These are phyloP conservation scores for Calocybe indica DNA, from an alignment of 768 basidiomycete species.

Conservation along the genomic window DNA sequence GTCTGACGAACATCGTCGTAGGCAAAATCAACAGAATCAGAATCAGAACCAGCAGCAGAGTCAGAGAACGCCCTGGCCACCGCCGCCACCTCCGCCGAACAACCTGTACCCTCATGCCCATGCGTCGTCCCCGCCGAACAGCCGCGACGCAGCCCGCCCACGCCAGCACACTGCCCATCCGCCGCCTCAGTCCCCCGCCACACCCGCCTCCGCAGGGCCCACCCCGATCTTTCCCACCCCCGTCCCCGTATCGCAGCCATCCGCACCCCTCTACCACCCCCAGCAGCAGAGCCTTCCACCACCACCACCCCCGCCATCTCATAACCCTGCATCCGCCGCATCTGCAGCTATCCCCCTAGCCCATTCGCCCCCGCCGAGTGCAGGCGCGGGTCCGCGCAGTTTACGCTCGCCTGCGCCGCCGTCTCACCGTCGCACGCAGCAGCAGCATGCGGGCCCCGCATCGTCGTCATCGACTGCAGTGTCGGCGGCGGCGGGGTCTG, in stretches of 20 bases:
- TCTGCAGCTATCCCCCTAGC: not conserved
- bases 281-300: constrained; percentile 1
- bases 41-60: constrained; percentile 4
- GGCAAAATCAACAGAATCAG: constrained; percentile 19
- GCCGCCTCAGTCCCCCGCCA: constrained; percentile 5
- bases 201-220: constrained; percentile 3
- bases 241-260: constrained; percentile 1
- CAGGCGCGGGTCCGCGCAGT: constrained; percentile 4
- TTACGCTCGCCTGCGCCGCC: constrained; percentile 15
- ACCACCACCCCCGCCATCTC: not conserved
- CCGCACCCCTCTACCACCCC: not conserved
- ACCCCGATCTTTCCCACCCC: constrained; percentile 4
- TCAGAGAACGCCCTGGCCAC: not conserved
- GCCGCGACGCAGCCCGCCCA: constrained; percentile 1
- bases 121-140: constrained; percentile 7
- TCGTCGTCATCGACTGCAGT: constrained; percentile 11
- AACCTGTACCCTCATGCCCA: constrained; percentile 12
- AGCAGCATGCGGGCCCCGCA: not conserved
- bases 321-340: not conserved
- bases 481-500: not conserved
- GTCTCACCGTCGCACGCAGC: constrained; percentile 10
- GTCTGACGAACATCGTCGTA: constrained; percentile 41
- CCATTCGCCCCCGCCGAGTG: too few relatives aligned
- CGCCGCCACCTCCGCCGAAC: constrained; percentile 8
- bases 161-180: constrained; percentile 9